Evolutionary conservation across 495 filamentous ascomycete genomes (phyloP).

Genomic region (Neurospora intermedia): DNA sequence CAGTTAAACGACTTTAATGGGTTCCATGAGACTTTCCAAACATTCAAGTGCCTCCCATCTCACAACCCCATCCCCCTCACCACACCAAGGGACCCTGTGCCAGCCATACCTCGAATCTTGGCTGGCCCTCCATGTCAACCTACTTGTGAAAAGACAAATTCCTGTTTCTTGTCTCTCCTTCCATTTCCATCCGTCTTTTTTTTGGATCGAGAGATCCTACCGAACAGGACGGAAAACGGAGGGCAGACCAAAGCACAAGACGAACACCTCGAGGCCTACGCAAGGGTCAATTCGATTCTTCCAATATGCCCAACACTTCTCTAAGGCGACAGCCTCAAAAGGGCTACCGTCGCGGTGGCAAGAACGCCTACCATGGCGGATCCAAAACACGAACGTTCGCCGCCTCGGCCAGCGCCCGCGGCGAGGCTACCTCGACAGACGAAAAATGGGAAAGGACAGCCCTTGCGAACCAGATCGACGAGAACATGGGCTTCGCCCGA

Average conservation of each 20-base stretch:
- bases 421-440: slow-evolving; percentile 78
- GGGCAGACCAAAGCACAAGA: not conserved
- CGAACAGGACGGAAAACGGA: not conserved
- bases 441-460: slow-evolving; percentile 72
- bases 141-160: not conserved
- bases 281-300: not conserved
- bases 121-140: not conserved
- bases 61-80: not conserved
- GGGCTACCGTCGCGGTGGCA: slow-evolving; percentile 43
- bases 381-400: slow-evolving; percentile 57
- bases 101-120: not conserved
- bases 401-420: slow-evolving; percentile 57
- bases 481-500: slow-evolving; percentile 82
- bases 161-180: not conserved
- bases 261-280: not conserved
- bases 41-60: not conserved
- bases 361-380: slow-evolving; percentile 43
- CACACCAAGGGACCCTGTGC: not conserved
- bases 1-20: not conserved
- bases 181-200: not conserved
- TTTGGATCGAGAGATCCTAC: not conserved
- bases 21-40: not conserved
- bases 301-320: slow-evolving; percentile 37
- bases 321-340: slow-evolving; percentile 34
- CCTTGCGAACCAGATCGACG: slow-evolving; percentile 84